phyloP scores from a whole-genome alignment of 2,329 filamentous ascomycete genomes.

The Bipolaris cookei region DNA sequence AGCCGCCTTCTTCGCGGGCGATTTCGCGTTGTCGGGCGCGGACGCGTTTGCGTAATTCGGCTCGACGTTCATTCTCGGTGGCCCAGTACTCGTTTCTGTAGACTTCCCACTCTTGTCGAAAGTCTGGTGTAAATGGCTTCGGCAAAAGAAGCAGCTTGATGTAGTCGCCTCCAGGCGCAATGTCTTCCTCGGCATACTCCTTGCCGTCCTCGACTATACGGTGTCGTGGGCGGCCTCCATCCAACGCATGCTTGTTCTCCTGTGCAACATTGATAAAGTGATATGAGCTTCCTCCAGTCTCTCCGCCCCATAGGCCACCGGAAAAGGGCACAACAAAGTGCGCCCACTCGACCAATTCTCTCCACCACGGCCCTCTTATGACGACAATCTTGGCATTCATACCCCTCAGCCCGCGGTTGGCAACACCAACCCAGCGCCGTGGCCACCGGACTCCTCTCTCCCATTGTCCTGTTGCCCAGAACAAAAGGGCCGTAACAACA shows the following conservation, averaged over 20 bases:
- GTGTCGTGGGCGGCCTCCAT: constrained; percentile 34
- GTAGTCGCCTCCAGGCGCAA: constrained; percentile 87
- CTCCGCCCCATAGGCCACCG: constrained; percentile 44
- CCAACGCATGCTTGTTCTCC: constrained; percentile 39
- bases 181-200: constrained; percentile 79
- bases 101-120: constrained; percentile 95
- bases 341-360: constrained; percentile 74
- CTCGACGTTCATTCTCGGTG: constrained; percentile 87
- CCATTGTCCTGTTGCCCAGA: constrained; percentile 97
- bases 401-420: constrained; percentile 85
- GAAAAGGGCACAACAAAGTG: constrained; percentile 80
- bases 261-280: constrained; percentile 72
- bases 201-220: constrained; percentile 64
- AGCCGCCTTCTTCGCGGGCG: constrained; percentile 71
- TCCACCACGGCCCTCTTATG: constrained; percentile 80
- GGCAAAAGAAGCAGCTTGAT: constrained; percentile 89
- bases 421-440: constrained; percentile 83
- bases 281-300: constrained; percentile 70
- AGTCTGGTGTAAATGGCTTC: constrained; percentile 93
- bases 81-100: constrained; percentile 97
- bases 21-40: constrained; percentile 71
- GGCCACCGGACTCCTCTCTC: constrained; percentile 95
- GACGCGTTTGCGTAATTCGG: constrained; percentile 73
- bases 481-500: constrained; percentile 80
- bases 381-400: constrained; percentile 98